phyloP scores from a whole-genome alignment of 202 grass and related monocot genomes.

The Bolboschoenoplectus hybrid region DNA sequence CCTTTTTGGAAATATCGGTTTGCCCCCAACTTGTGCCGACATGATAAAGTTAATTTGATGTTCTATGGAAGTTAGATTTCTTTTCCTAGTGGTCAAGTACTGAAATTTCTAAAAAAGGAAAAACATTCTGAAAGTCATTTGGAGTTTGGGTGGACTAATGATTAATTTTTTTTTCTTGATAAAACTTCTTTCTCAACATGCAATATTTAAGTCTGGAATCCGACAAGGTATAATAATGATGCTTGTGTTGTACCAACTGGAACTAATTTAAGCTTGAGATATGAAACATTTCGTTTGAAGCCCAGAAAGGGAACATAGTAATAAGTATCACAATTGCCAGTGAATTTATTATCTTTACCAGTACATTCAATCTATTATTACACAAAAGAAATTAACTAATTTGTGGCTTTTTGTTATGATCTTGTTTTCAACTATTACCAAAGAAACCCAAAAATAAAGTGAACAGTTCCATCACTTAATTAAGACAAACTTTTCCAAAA shows the following conservation, averaged over 20 bases:
- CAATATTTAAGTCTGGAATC: background rate
- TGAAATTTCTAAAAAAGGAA: background rate
- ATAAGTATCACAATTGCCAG: background rate
- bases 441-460: conserved; percentile 2
- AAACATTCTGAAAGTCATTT: background rate
- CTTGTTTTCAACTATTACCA: background rate
- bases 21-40: background rate
- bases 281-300: conserved; percentile 5
- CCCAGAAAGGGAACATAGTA: background rate
- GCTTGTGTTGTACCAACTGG: background rate
- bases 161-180: no score
- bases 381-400: background rate
- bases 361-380: background rate
- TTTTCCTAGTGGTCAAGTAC: background rate
- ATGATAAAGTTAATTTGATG: background rate
- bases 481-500: background rate
- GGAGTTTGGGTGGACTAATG: background rate
- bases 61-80: no score
- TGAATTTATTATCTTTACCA: background rate
- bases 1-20: background rate
- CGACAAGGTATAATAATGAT: background rate
- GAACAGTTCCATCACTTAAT: background rate
- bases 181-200: background rate
- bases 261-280: background rate
- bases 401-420: background rate